These are phyloP conservation scores for Periconia macrospinosa DNA, from an alignment of 2,329 filamentous ascomycete species.

Conservation along the genomic window DNA sequence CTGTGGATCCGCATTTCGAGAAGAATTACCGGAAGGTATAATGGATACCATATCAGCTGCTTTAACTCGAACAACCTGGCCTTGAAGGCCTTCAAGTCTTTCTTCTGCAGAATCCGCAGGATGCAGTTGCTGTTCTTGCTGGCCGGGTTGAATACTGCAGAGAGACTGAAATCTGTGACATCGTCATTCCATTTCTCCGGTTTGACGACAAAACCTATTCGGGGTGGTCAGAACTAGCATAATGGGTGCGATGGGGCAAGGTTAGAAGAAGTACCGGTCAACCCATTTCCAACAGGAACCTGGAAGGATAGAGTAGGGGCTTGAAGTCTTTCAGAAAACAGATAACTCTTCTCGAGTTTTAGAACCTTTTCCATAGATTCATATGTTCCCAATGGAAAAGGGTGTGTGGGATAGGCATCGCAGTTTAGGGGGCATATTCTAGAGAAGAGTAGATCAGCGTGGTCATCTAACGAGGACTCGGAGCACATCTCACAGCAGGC, in stretches of 20 bases:
- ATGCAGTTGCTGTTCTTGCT: slow-evolving; percentile 7
- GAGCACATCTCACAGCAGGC: slow-evolving; percentile 1
- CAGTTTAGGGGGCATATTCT: too few relatives aligned
- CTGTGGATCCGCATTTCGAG: neutral
- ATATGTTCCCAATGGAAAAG: too few relatives aligned
- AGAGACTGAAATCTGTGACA: slow-evolving; percentile 5
- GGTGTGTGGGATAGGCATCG: too few relatives aligned
- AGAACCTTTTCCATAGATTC: too few relatives aligned
- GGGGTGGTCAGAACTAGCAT: neutral
- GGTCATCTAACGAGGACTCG: neutral
- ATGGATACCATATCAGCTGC: slow-evolving; percentile 1
- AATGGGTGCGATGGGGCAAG: neutral
- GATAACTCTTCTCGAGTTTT: too few relatives aligned
- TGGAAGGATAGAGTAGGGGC: slow-evolving; percentile 4
- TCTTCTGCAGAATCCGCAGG: slow-evolving; percentile 2
- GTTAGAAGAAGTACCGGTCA: neutral
- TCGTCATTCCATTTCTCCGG: slow-evolving; percentile 5
- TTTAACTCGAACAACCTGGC: neutral
- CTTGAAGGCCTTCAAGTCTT: slow-evolving; percentile 1
- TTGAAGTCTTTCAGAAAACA: neutral
- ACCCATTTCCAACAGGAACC: neutral
- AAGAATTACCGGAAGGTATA: neutral
- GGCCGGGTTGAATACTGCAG: slow-evolving; percentile 2
- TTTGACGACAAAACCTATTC: slow-evolving; percentile 5
- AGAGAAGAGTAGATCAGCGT: too few relatives aligned